Evolutionary conservation across 257 asterid genomes (phyloP).

Genomic region (Solanum chiquidenum): DNA sequence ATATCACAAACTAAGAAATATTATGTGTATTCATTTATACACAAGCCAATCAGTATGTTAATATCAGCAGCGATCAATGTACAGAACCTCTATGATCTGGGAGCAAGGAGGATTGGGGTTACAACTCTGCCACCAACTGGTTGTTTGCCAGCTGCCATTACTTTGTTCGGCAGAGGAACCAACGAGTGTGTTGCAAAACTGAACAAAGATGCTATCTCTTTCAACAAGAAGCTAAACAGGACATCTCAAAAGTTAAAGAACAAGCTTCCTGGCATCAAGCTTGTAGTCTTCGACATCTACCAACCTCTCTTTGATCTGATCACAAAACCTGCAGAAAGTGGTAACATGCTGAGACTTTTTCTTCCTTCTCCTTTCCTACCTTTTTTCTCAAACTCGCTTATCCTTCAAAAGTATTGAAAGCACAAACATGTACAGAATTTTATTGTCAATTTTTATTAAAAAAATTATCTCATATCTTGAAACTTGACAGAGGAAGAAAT

Average conservation of each 20-base stretch:
- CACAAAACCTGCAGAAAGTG: slow-evolving; percentile 39
- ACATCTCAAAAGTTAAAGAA: slow-evolving; percentile 49
- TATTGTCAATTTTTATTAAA: neutral
- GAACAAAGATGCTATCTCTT: slow-evolving; percentile 53
- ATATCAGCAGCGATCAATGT: neutral
- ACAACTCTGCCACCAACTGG: slow-evolving; percentile 71
- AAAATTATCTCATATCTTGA: neutral
- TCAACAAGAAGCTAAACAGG: slow-evolving; percentile 48
- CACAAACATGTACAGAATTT: neutral
- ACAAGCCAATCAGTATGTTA: neutral
- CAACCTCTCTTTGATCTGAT: slow-evolving; percentile 57
- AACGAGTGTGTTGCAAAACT: slow-evolving; percentile 56
- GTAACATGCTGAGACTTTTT: slow-evolving; percentile 19
- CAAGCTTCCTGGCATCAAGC: slow-evolving; percentile 51
- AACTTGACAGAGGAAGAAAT: neutral
- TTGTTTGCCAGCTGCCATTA: slow-evolving; percentile 81
- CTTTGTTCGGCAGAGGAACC: slow-evolving; percentile 54
- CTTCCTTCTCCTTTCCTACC: neutral
- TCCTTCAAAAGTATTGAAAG: neutral
- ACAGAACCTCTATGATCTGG: slow-evolving; percentile 48
- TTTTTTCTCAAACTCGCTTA: neutral
- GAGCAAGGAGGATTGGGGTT: slow-evolving; percentile 72
- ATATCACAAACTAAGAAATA: neutral
- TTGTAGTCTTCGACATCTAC: slow-evolving; percentile 75
- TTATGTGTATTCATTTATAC: neutral